Base-by-base conservation (phyloP, 441 rosid species). In the Mallotus repandus region DNA sequence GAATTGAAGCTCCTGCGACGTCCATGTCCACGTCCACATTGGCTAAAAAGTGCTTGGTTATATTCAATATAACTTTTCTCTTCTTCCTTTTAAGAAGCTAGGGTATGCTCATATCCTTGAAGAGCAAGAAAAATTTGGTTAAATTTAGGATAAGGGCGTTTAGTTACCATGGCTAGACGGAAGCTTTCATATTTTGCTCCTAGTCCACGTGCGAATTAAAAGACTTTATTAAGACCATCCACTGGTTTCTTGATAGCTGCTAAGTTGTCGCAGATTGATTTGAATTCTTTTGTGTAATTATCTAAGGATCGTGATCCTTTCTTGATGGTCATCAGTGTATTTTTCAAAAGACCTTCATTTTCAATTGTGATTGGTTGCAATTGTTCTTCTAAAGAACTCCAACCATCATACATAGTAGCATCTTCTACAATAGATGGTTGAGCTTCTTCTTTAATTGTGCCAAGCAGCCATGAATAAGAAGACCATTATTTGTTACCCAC, bases 381-480 rank as follows among this genome's bases (percentile, higher is more conserved):
- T 53, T 63, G 43, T 52, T 50, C 9, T 62, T 11, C 41, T 9
- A 63, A 43, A 0, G 62, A 63, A 13, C 9, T 50, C 69, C 62
- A 72, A n/a, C n/a, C n/a, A n/a, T n/a, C n/a, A n/a, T 6, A 62
- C 19, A 9, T 45, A 38, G 13, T 63, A 2, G 18, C n/a, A 11
- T 62, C 14, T 15, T n/a, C 60, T 15, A 16, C 7, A 19, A 49
- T 35, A 21, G 49, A 35, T 0, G 21, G 41, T 14, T 8, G 49
- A 62, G 49, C 41, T 4, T 52, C 69, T 63, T 72, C 61, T 2
- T 63, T 72, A 3, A 63, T 63, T n/a, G 69, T 46, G 52, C 54
- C 54, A 50, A 68, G 61, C 8, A 68, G 10, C 45, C 48, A 52
- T 13, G 19, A 50, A 9, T 68, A 22, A 68, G 71, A 52, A 68